Conservation (phyloP, 345 rosid genomes). For the Dovyalis caffra region DNA sequence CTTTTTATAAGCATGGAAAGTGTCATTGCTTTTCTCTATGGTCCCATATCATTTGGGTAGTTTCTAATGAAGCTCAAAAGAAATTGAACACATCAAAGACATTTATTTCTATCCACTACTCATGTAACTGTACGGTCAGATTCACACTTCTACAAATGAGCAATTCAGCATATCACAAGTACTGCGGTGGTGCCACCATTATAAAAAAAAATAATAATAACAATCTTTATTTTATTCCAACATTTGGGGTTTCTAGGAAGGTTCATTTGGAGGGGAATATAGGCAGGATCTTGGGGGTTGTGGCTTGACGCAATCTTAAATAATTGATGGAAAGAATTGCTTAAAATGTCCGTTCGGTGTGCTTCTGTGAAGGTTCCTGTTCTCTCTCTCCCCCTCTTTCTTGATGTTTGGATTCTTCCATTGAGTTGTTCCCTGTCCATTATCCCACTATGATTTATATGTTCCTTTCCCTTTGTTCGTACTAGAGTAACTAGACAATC, state of each 20-base stretch:
- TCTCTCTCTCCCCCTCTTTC: neutral
- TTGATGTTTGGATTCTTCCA: slow-evolving; percentile 25
- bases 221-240: neutral
- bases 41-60: slow-evolving; percentile 1
- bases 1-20: neutral
- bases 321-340: slow-evolving; percentile 8
- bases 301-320: neutral
- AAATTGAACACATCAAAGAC: neutral
- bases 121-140: slow-evolving; percentile 1
- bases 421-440: neutral
- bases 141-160: neutral
- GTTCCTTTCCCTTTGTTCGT: too few species aligned
- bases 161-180: neutral
- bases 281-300: neutral
- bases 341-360: slow-evolving; percentile 13
- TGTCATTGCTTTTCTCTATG: neutral
- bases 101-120: neutral
- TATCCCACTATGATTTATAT: neutral
- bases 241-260: slow-evolving; percentile 42
- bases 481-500: neutral
- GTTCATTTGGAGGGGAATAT: slow-evolving; percentile 23
- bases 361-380: slow-evolving; percentile 48
- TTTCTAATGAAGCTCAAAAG: neutral
- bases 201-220: too few species aligned
- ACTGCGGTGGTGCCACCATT: neutral